These are phyloP conservation scores for Syzygium jambos DNA, from an alignment of 345 rosid genomes.

Conservation along the genomic window DNA sequence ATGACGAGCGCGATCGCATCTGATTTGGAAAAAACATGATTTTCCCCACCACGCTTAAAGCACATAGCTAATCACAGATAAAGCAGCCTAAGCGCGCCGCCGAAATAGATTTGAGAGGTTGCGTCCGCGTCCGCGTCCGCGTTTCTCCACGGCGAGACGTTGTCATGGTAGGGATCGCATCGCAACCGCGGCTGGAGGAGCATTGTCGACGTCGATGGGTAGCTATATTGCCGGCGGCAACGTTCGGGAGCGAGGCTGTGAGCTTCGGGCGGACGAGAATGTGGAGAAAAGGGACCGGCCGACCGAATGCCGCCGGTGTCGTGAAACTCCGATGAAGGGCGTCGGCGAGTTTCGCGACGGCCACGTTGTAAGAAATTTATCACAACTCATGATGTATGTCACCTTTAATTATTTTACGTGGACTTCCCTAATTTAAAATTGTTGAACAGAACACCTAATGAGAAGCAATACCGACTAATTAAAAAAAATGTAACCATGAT, in stretches of 20 bases:
- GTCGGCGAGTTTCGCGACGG: not conserved
- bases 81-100: too few species aligned
- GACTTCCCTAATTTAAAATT: not conserved
- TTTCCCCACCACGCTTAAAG: too few species aligned
- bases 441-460: not conserved
- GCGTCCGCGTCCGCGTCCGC: not conserved
- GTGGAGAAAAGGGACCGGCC: not conserved
- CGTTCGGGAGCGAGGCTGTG: not conserved
- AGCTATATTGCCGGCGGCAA: not conserved
- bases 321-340: not conserved
- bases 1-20: too few species aligned
- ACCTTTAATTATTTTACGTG: not conserved
- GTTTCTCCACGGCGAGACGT: not conserved
- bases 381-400: too few species aligned
- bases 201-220: not conserved
- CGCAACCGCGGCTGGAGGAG: not conserved
- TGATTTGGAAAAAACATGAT: too few species aligned
- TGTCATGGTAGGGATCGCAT: not conserved
- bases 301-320: not conserved
- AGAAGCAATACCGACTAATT: not conserved
- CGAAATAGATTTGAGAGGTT: not conserved
- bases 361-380: too few species aligned
- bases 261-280: too few species aligned
- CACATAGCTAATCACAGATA: too few species aligned
- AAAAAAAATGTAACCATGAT: not conserved